phyloP scores from a whole-genome alignment of 371 early-diverging fungal species.

The Apophysomyces elegans region DNA sequence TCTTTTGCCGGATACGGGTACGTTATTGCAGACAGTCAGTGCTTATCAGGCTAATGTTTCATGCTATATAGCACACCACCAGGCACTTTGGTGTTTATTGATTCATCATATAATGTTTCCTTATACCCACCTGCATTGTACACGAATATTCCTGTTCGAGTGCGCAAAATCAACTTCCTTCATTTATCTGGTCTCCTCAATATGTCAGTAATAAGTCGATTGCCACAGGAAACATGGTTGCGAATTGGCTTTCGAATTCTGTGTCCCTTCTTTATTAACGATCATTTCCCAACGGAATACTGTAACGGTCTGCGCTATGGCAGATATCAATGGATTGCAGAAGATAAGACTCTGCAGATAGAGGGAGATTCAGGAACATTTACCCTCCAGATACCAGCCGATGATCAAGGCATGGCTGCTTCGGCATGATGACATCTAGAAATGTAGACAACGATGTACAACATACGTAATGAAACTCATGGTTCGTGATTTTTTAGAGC shows the following conservation, averaged over 20 bases:
- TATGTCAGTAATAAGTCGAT: slow-evolving; percentile 44
- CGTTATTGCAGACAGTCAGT: background rate
- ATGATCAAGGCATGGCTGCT: background rate
- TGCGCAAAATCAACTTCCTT: slow-evolving; percentile 56
- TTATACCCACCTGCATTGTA: slow-evolving; percentile 49
- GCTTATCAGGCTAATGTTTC: background rate
- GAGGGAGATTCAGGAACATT: background rate
- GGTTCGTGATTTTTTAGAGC: too few species aligned
- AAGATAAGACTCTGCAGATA: background rate
- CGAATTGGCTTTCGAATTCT: slow-evolving; percentile 55
- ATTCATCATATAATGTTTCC: slow-evolving; percentile 47
- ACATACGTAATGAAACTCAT: too few species aligned
- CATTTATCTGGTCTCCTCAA: slow-evolving; percentile 61
- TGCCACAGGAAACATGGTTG: slow-evolving; percentile 47
- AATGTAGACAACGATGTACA: too few species aligned
- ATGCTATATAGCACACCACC: slow-evolving; percentile 47
- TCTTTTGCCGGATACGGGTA: slow-evolving; percentile 39
- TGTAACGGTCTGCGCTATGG: slow-evolving; percentile 48
- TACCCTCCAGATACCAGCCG: background rate
- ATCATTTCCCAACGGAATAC: slow-evolving; percentile 62
- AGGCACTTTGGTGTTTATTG: slow-evolving; percentile 61
- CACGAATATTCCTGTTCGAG: slow-evolving; percentile 39
- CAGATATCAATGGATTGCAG: slow-evolving; percentile 37
- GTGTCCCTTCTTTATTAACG: slow-evolving; percentile 60
- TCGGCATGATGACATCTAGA: too few species aligned